These are phyloP conservation scores for Lachnellula willkommii DNA, from an alignment of 2,329 filamentous ascomycete species.

Conservation along the genomic window DNA sequence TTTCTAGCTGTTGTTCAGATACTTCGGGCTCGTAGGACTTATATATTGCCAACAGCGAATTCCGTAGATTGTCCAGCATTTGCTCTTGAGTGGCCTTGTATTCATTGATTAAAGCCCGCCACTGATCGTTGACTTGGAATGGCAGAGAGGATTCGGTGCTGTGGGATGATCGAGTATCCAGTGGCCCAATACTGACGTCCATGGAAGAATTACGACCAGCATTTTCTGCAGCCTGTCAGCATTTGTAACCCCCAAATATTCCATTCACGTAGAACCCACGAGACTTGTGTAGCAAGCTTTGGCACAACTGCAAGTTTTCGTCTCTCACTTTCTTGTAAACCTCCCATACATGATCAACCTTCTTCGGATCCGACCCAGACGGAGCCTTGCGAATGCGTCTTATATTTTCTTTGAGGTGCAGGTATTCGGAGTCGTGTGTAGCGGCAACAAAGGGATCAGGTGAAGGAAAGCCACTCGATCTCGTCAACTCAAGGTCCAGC, in stretches of 20 bases:
- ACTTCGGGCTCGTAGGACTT: conserved; percentile 41
- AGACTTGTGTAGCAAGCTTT: conserved; percentile 38
- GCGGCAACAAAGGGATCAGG: conserved; percentile 23
- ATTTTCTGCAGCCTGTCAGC: conserved; percentile 14
- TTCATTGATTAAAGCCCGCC: conserved; percentile 38
- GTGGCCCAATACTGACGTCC: conserved; percentile 19
- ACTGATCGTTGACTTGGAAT: conserved; percentile 25
- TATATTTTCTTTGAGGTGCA: conserved; percentile 28
- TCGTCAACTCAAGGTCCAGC: conserved; percentile 19
- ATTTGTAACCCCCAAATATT: background rate
- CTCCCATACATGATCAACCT: conserved; percentile 41
- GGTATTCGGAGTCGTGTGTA: conserved; percentile 25
- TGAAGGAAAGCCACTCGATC: conserved; percentile 20
- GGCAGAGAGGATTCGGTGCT: conserved; percentile 26
- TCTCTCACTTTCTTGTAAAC: conserved; percentile 40
- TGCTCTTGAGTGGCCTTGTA: conserved; percentile 41
- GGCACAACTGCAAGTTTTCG: conserved; percentile 38
- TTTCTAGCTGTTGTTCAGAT: conserved; percentile 39
- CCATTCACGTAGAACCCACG: conserved; percentile 23
- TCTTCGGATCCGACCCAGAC: conserved; percentile 21
- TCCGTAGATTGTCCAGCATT: conserved; percentile 38
- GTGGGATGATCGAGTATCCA: conserved; percentile 21
- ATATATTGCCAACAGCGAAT: conserved; percentile 42
- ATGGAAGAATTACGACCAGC: conserved; percentile 18
- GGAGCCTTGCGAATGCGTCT: conserved; percentile 21